A percentile compares a stretch with the other conserved stretches of the same genome.
phyloP scores from a whole-genome alignment of 208 protist genomes.

The Tritrichomonas foetus region DNA sequence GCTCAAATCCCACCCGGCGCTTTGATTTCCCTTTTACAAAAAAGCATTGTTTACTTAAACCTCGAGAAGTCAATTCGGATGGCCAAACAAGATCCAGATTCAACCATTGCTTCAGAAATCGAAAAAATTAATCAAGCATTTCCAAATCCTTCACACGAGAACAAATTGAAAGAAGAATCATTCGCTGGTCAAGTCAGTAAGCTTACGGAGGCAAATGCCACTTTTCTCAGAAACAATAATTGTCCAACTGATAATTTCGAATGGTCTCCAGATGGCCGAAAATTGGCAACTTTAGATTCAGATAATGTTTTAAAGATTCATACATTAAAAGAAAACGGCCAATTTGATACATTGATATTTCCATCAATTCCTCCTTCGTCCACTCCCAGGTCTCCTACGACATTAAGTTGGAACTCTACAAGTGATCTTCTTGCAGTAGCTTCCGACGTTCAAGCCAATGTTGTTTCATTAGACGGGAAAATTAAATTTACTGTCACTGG shows the following conservation, averaged over 20 bases:
- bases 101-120: neutral
- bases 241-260: neutral
- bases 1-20: constrained; percentile 16
- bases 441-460: neutral
- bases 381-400: no score
- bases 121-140: neutral
- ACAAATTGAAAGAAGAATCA: neutral
- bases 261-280: neutral
- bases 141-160: neutral
- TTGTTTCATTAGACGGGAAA: neutral
- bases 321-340: neutral
- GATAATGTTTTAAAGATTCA: neutral
- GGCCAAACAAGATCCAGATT: neutral
- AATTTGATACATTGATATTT: no score
- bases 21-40: constrained; percentile 13
- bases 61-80: neutral
- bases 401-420: no score
- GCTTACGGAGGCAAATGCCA: neutral
- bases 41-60: neutral
- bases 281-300: neutral
- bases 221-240: neutral
- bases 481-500: neutral
- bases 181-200: neutral
- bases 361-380: no score
- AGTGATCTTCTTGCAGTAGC: neutral